These are phyloP conservation scores for Elsinoe fawcettii DNA, from an alignment of 2,329 filamentous ascomycete genomes.

Conservation along the genomic window DNA sequence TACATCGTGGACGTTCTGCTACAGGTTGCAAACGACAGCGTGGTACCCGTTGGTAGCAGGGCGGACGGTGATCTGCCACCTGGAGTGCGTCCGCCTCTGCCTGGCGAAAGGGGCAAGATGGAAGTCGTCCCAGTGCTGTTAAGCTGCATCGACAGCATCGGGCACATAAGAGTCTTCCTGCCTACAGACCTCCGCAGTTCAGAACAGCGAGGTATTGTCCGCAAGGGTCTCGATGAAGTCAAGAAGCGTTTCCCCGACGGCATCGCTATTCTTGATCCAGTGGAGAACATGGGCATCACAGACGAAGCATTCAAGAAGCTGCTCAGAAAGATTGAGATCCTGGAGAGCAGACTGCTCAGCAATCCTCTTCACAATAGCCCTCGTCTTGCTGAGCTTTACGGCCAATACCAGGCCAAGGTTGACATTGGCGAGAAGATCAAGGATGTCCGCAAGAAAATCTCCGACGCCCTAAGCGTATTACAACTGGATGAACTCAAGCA, in stretches of 20 bases:
- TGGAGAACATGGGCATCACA: constrained; percentile 91
- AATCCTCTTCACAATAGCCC: constrained; percentile 91
- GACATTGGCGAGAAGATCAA: constrained; percentile 72
- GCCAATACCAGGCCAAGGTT: constrained; percentile 78
- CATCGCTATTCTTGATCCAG: constrained; percentile 77
- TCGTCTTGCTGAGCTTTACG: constrained; percentile 72
- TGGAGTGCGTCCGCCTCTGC: constrained; percentile 51
- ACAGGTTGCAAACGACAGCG: constrained; percentile 52
- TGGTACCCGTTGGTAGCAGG: constrained; percentile 28
- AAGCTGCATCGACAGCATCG: constrained; percentile 75
- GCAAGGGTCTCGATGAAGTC: constrained; percentile 67
- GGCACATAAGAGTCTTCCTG: constrained; percentile 74
- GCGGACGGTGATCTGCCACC: constrained; percentile 53
- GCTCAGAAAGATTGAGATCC: constrained; percentile 86
- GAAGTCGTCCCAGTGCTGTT: constrained; percentile 81
- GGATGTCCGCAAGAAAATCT: constrained; percentile 77
- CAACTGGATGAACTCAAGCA: constrained; percentile 95
- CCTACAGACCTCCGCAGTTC: constrained; percentile 64
- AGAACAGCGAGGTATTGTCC: constrained; percentile 61
- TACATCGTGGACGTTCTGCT: constrained; percentile 79
- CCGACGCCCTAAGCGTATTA: constrained; percentile 74
- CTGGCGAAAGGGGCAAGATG: constrained; percentile 61
- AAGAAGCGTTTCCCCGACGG: constrained; percentile 87
- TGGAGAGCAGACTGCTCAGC: constrained; percentile 79
- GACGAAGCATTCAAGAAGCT: constrained; percentile 92